These are phyloP conservation scores for Paramecium biaurelia DNA, from an alignment of 73 alveolate genomes.

Conservation along the genomic window DNA sequence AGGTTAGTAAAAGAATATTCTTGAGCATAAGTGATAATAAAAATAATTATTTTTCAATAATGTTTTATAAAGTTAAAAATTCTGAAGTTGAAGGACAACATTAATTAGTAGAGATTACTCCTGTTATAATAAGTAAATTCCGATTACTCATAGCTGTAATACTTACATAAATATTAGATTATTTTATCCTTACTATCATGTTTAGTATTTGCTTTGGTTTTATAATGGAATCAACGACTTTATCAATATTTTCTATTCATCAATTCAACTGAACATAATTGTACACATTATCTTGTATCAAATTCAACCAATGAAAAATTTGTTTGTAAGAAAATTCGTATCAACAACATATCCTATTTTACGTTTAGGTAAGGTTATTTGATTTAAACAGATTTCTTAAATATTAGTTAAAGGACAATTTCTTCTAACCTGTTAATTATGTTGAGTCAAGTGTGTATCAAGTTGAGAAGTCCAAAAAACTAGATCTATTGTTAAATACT, in stretches of 20 bases:
- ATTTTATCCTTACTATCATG: background rate
- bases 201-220: background rate
- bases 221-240: background rate
- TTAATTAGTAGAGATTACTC: background rate
- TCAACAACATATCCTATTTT: background rate
- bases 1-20: background rate
- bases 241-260: background rate
- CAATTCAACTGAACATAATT: background rate
- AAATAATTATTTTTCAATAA: background rate
- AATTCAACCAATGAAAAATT: background rate
- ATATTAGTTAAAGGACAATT: background rate
- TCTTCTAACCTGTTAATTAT: background rate
- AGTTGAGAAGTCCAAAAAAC: background rate
- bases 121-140: background rate
- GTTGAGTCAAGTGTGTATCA: background rate
- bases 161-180: background rate
- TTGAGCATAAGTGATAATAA: background rate
- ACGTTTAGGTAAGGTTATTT: background rate
- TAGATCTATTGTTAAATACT: background rate
- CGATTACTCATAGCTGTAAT: background rate
- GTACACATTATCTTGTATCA: background rate
- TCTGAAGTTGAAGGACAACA: constrained; percentile 52
- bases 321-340: background rate
- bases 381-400: background rate
- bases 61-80: constrained; percentile 25